Percentiles rank a stretch among this genome's conserved stretches.
phyloP scores from a whole-genome alignment of 371 early-diverging fungal species.

The Synchytrium microbalum region DNA sequence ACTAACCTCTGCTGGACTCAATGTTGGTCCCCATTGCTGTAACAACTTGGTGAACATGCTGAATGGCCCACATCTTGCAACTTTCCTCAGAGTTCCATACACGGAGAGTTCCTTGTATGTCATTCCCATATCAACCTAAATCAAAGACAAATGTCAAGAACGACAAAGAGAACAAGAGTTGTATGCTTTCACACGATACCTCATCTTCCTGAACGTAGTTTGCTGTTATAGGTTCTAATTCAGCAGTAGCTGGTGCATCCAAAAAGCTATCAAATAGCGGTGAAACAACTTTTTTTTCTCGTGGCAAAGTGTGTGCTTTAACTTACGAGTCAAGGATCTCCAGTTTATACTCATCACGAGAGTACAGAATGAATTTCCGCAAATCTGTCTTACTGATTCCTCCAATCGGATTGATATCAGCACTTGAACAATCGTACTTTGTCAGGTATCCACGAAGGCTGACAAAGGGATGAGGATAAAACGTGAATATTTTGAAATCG shows the following conservation, averaged over 20 bases:
- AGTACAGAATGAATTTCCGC: conserved; percentile 66
- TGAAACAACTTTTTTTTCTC: too few relatives aligned
- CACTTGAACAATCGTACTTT: conserved; percentile 97
- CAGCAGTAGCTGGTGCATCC: conserved; percentile 87
- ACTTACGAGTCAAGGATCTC: conserved; percentile 56
- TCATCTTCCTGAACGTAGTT: conserved; percentile 81
- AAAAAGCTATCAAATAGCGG: conserved; percentile 52
- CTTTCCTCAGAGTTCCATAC: conserved; percentile 86
- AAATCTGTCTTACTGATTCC: conserved; percentile 89
- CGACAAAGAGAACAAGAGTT: neutral
- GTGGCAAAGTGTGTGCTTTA: too few relatives aligned
- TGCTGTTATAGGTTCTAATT: conserved; percentile 81
- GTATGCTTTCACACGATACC: conserved; percentile 19
- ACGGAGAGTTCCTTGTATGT: conserved; percentile 85
- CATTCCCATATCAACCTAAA: conserved; percentile 91
- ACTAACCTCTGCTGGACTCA: conserved; percentile 55
- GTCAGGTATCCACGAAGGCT: conserved; percentile 93
- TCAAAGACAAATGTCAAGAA: neutral
- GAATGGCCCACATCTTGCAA: conserved; percentile 80
- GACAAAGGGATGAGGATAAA: too few relatives aligned
- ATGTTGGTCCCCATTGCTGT: conserved; percentile 61
- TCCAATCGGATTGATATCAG: conserved; percentile 95
- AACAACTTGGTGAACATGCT: conserved; percentile 83
- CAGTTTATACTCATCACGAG: conserved; percentile 57
- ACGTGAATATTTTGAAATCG: neutral